Base-by-base conservation (phyloP, 768 basidiomycete genomes). In the Boletus reticuloceps region DNA sequence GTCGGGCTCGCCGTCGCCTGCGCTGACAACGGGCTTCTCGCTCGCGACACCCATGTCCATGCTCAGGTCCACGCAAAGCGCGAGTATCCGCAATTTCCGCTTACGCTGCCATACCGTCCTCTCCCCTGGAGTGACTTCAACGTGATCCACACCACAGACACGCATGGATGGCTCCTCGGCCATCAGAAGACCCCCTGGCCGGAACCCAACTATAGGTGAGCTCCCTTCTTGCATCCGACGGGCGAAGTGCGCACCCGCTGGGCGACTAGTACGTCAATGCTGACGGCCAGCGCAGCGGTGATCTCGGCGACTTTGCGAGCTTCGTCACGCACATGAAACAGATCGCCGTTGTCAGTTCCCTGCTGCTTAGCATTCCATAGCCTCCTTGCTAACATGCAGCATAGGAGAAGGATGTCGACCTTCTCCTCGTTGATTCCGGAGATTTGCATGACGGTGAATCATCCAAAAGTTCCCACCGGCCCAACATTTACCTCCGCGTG, bases 101-200 rank as follows among this genome's bases (percentile, higher is more conserved):
- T 85, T 32, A 73, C 82, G 1, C 77, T 77, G 17, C 92, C 92
- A 5, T 79, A 80, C 52, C 76, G 85, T 19, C 80, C 82, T 22
- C 77, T 96, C 14, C 81, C 82, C 49, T 94, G 93, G 94, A 84
- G 87, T n/a, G 91, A 94, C 64, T 78, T 95, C 66, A 95, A 95
- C 66, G 81, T 94, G 63, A 79, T 94, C 44, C 84, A 87, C 63
- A 94, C 91, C 4, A 94, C 94, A 0, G 92, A 94, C 69, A 89
- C 82, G 38, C 86, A 89, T 72, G 83, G 87, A 27, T 88, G 87
- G 87, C 74, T 95, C 5, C 77, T 93, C 37, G 93, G 93, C 2
- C 93, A 96, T 72, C 89, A 91, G 62, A 87, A 91, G 63, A 17
- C 73, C 4, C 79, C 78, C 4, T 83, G 79, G 64, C 89, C 89